A percentile compares a stretch with the other conserved stretches of the same genome.
phyloP scores from a whole-genome alignment of 805 yeast genomes.

The Wickerhamomyces chaumierensis region DNA sequence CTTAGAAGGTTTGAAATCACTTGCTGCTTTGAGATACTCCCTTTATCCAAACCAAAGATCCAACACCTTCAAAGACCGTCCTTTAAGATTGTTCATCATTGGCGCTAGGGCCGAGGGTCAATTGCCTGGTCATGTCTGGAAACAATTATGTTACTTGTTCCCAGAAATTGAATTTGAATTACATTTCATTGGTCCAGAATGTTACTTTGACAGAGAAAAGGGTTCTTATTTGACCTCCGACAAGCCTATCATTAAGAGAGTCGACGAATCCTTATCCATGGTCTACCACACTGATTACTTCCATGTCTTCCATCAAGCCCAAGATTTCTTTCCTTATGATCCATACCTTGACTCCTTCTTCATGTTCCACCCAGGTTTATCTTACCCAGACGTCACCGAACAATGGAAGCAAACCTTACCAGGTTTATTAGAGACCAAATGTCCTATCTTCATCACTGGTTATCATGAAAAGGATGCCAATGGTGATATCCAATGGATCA shows the following conservation, averaged over 20 bases:
- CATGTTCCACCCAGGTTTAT: slow-evolving; percentile 91
- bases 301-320: slow-evolving; percentile 82
- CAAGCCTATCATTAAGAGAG: slow-evolving; percentile 59
- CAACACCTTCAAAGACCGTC: slow-evolving; percentile 64
- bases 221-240: slow-evolving; percentile 45
- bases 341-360: slow-evolving; percentile 91
- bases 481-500: slow-evolving; percentile 65
- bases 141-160: slow-evolving; percentile 76
- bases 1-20: slow-evolving; percentile 84
- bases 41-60: slow-evolving; percentile 58
- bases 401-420: slow-evolving; percentile 81
- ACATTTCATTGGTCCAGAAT: slow-evolving; percentile 92
- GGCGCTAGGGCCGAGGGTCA: slow-evolving; percentile 93
- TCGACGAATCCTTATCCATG: slow-evolving; percentile 64
- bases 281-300: slow-evolving; percentile 85
- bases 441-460: slow-evolving; percentile 86
- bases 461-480: slow-evolving; percentile 65
- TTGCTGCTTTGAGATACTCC: slow-evolving; percentile 87
- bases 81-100: slow-evolving; percentile 77
- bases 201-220: slow-evolving; percentile 63
- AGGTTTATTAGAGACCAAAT: slow-evolving; percentile 84
- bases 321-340: slow-evolving; percentile 95
- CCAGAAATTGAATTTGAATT: slow-evolving; percentile 77
- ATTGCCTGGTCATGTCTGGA: slow-evolving; percentile 93
- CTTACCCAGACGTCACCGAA: slow-evolving; percentile 67